These are phyloP conservation scores for Botrytis tulipae DNA, from an alignment of 2,329 filamentous ascomycete genomes.

Conservation along the genomic window DNA sequence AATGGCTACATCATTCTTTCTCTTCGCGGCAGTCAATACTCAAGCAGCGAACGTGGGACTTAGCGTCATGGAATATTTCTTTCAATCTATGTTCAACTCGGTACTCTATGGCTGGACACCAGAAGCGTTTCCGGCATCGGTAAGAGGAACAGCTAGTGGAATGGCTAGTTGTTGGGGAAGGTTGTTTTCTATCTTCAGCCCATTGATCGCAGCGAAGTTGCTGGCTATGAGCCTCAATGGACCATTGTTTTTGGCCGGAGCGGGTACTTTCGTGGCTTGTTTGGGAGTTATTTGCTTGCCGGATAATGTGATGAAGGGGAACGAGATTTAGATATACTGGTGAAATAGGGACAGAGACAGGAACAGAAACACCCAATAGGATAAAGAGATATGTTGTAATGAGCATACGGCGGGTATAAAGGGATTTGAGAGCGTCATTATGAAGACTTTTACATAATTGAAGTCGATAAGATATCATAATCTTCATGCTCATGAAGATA, in stretches of 20 bases:
- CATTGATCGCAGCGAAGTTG: constrained; percentile 53
- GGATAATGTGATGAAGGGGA: constrained; percentile 18
- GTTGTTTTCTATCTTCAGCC: constrained; percentile 56
- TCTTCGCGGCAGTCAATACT: constrained; percentile 34
- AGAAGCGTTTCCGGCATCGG: constrained; percentile 43
- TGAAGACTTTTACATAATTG: not conserved
- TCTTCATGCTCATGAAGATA: not conserved
- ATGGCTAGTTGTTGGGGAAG: constrained; percentile 59
- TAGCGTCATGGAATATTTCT: constrained; percentile 38
- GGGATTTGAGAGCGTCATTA: not conserved
- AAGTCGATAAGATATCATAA: not conserved
- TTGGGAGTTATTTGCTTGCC: constrained; percentile 51
- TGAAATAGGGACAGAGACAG: not conserved
- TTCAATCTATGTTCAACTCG: constrained; percentile 36
- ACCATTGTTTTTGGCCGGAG: constrained; percentile 56
- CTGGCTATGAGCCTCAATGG: constrained; percentile 45
- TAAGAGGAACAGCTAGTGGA: constrained; percentile 53
- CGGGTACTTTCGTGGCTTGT: constrained; percentile 52
- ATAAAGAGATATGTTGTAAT: not conserved
- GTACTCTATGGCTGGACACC: constrained; percentile 32
- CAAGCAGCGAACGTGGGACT: constrained; percentile 35
- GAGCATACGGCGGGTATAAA: not conserved
- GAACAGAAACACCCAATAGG: not conserved
- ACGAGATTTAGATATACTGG: constrained; percentile 11
- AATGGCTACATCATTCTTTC: constrained; percentile 34